These are phyloP conservation scores for Apiospora phragmitis DNA, from an alignment of 2,329 filamentous ascomycete genomes.

Conservation along the genomic window DNA sequence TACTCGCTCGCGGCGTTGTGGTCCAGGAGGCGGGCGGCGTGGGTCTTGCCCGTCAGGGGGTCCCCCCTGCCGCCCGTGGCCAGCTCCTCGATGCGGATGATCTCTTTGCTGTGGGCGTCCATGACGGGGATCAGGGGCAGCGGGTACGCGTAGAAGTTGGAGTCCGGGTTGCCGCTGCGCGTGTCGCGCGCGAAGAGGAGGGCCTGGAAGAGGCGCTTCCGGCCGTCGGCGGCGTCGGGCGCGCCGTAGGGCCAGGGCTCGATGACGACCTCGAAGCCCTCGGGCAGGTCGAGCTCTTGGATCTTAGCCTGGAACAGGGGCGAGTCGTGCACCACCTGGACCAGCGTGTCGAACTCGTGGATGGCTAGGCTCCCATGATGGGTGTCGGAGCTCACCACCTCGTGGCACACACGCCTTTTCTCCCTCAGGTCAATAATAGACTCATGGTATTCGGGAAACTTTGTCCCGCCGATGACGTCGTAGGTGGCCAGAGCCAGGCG, in stretches of 20 bases:
- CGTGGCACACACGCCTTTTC: background rate
- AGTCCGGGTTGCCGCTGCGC: slow-evolving; percentile 48
- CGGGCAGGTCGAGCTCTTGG: slow-evolving; percentile 46
- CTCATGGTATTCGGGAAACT: background rate
- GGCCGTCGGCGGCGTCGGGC: slow-evolving; percentile 38
- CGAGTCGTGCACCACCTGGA: slow-evolving; percentile 35
- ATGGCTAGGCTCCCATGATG: background rate
- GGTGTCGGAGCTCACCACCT: background rate
- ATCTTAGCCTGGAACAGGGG: slow-evolving; percentile 47
- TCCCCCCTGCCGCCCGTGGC: slow-evolving; percentile 50
- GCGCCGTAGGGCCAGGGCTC: slow-evolving; percentile 70
- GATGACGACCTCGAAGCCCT: slow-evolving; percentile 44
- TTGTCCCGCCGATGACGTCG: background rate
- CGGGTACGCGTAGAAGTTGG: slow-evolving; percentile 64
- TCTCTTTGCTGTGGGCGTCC: slow-evolving; percentile 52
- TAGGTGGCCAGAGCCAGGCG: background rate
- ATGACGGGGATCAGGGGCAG: slow-evolving; percentile 60
- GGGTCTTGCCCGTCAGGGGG: slow-evolving; percentile 36
- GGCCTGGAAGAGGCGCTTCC: slow-evolving; percentile 49
- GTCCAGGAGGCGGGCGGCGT: slow-evolving; percentile 44
- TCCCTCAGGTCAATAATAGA: background rate
- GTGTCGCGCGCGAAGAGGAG: slow-evolving; percentile 47
- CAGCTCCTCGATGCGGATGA: slow-evolving; percentile 59
- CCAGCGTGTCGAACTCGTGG: slow-evolving; percentile 37
- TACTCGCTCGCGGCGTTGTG: slow-evolving; percentile 44